Conservation (phyloP, 2,329 filamentous ascomycete species). For the Claviceps pazoutovae region DNA sequence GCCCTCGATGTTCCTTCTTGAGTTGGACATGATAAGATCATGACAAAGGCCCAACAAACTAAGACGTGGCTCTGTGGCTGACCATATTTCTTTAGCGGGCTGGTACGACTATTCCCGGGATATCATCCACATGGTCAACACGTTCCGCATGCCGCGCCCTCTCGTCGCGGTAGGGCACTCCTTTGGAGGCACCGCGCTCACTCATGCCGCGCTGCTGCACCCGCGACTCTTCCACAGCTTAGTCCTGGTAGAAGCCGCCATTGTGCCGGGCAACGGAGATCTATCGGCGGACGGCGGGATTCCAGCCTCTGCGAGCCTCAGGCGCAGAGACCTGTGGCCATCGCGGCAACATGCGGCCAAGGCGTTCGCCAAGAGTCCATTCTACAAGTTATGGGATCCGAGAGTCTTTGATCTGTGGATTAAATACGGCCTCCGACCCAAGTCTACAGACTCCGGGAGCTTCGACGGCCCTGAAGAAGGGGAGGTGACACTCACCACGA, state of each 20-base stretch:
- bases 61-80: not conserved
- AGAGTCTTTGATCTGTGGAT: slow-evolving; percentile 55
- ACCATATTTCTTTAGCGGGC: slow-evolving; percentile 38
- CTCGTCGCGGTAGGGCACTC: slow-evolving; percentile 83
- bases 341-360: slow-evolving; percentile 54
- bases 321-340: slow-evolving; percentile 71
- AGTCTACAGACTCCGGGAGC: slow-evolving; percentile 19
- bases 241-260: slow-evolving; percentile 74
- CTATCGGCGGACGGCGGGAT: slow-evolving; percentile 12
- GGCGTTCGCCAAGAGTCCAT: slow-evolving; percentile 48
- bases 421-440: slow-evolving; percentile 57
- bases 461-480: slow-evolving; percentile 8
- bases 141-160: slow-evolving; percentile 66
- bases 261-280: slow-evolving; percentile 32
- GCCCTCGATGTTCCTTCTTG: not conserved
- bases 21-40: no score
- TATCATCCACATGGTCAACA: slow-evolving; percentile 71
- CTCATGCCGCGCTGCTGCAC: slow-evolving; percentile 60
- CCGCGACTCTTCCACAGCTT: slow-evolving; percentile 66
- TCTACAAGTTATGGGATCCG: slow-evolving; percentile 72
- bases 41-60: not conserved
- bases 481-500: slow-evolving; percentile 61
- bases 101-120: slow-evolving; percentile 83
- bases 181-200: slow-evolving; percentile 65
- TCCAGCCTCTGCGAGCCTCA: slow-evolving; percentile 49